Base-by-base conservation (phyloP, 2,329 filamentous ascomycete genomes). In the Mycosphaerella arachidis region DNA sequence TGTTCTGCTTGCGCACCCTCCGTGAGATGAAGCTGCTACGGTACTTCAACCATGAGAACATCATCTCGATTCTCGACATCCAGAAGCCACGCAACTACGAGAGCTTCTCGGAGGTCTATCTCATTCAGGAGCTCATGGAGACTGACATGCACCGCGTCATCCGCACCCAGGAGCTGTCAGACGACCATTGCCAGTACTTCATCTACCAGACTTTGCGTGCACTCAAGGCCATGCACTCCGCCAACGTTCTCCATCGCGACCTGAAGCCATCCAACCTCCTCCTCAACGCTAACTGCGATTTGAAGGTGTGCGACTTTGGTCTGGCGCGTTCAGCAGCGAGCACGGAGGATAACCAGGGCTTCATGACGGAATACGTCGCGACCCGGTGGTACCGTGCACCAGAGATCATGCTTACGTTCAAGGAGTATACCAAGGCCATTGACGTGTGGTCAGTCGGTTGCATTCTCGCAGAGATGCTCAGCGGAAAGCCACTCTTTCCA, bases 311-410 rank as follows among this genome's bases (percentile, higher is more conserved):
- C 79, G 94, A 99, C 76, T 99, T 99, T 72, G 94, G 94, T 73
- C 86, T 99, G 59, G 94, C 94, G 53, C 88, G 73, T 31, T 97
- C 93, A 9, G 94, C 94, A 12, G 94, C 94, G 8, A 97, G 93
- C 9, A 95, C 95, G 68, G 94, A 99, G 73, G 94, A 99, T 77
- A 99, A 99, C 79, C 97, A 93, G n/a, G 94, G 94, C 24, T 99
- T 99, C 85, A 99, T 99, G 94, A 99, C 94, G 16, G 94, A 99
- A 95, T 99, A 99, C 75, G 94, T 99, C 59, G 94, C 94, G 55
- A 99, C 94, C 51, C 88, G 94, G 72, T 99, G 94, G 94, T 99
- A 99, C 79, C 92, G 94, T 77, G 94, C 94, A 6, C 94, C 94
- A 3, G 94, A 99, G 76, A 99, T 99, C 76, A 99, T 99, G 94